A percentile compares a stretch with the other conserved stretches of the same genome.
phyloP scores from a whole-genome alignment of 352 stramenopile species.

The Phytopythium kandeliae region DNA sequence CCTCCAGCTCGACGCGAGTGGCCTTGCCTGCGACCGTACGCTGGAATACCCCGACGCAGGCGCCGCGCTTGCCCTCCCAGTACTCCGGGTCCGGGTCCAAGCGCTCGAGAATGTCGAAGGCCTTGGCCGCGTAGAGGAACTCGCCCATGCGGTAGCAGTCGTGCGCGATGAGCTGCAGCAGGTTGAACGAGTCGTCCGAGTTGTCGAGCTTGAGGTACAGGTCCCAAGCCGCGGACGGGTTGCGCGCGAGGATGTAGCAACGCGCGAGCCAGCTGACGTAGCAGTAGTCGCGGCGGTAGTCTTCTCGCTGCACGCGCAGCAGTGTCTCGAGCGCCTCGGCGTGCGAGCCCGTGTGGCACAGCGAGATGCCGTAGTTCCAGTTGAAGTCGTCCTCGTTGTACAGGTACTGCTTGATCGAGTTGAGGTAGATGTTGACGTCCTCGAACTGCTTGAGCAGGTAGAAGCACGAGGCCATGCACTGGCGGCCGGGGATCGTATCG shows the following conservation, averaged over 20 bases:
- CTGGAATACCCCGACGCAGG: slow-evolving; percentile 95
- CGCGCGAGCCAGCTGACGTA: slow-evolving; percentile 89
- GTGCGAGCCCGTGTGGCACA: slow-evolving; percentile 91
- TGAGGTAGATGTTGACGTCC: slow-evolving; percentile 97
- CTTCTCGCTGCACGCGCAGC: slow-evolving; percentile 86
- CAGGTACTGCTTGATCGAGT: slow-evolving; percentile 94
- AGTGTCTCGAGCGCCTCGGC: slow-evolving; percentile 93
- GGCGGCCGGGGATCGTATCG: slow-evolving; percentile 95
- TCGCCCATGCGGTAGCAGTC: slow-evolving; percentile 97
- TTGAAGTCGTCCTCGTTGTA: slow-evolving; percentile 98
- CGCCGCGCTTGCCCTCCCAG: slow-evolving; percentile 95
- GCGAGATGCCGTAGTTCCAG: slow-evolving; percentile 95
- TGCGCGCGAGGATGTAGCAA: slow-evolving; percentile 95
- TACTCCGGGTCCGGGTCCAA: slow-evolving; percentile 95
- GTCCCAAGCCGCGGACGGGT: slow-evolving; percentile 93
- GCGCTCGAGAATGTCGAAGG: slow-evolving; percentile 92
- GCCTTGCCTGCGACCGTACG: slow-evolving; percentile 90
- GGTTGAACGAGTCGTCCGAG: slow-evolving; percentile 92
- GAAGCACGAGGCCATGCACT: slow-evolving; percentile 97
- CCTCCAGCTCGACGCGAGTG: slow-evolving; percentile 85
- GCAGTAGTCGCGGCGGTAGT: slow-evolving; percentile 92
- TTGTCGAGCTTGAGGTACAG: slow-evolving; percentile 96
- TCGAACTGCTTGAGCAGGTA: slow-evolving; percentile 96
- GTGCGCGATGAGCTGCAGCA: slow-evolving; percentile 95
- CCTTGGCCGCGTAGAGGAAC: slow-evolving; percentile 94